Conservation (phyloP, 306 rosid species). For the Morella rubra region DNA sequence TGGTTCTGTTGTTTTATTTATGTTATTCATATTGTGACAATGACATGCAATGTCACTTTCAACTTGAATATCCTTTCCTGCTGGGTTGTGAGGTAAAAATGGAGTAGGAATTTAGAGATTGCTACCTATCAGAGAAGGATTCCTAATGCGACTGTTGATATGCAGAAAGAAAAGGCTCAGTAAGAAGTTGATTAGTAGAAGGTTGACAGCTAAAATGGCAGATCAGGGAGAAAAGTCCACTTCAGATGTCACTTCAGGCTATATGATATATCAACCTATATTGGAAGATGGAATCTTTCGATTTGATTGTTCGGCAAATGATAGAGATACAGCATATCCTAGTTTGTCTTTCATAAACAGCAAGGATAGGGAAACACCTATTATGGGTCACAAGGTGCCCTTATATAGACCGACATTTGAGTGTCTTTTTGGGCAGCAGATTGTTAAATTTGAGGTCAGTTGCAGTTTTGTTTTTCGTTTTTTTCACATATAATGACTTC, state of each 20-base stretch:
- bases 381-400: conserved; percentile 51
- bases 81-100: background rate
- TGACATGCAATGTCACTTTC: background rate
- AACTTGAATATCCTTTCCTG: background rate
- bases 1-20: background rate
- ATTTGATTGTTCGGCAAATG: conserved; percentile 74
- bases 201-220: conserved; percentile 51
- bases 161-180: conserved; percentile 47
- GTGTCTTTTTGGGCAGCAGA: conserved; percentile 58
- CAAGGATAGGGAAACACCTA: conserved; percentile 56
- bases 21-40: background rate
- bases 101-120: background rate
- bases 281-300: conserved; percentile 79
- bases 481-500: too few species aligned
- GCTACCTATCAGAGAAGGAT: background rate
- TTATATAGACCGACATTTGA: conserved; percentile 56
- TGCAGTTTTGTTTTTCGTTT: conserved; percentile 1
- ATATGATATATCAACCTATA: conserved; percentile 72
- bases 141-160: conserved; percentile 18
- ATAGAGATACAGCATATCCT: conserved; percentile 65
- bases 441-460: conserved; percentile 74
- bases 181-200: conserved; percentile 35
- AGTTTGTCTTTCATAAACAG: conserved; percentile 66
- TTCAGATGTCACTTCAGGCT: conserved; percentile 47
- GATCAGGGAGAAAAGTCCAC: conserved; percentile 31